Evolutionary conservation across 2,329 filamentous ascomycete genomes (phyloP).

Genomic region (Camptophora hylomeconis): DNA sequence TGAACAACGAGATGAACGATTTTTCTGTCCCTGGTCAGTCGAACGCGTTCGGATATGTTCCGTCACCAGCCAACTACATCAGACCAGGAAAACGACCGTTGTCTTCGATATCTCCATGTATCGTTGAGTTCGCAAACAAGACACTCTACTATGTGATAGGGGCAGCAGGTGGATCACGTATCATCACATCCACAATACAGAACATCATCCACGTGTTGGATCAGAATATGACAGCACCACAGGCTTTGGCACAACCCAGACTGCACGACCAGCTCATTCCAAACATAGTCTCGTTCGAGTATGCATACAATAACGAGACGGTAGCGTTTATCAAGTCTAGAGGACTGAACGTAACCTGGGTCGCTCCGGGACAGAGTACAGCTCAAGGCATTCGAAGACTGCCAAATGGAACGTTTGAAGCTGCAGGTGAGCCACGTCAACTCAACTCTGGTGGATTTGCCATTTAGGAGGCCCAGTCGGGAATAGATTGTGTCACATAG

Average conservation of each 20-base stretch:
- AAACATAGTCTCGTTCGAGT: constrained; percentile 55
- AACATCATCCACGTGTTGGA: constrained; percentile 62
- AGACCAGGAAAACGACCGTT: constrained; percentile 68
- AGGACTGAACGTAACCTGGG: constrained; percentile 62
- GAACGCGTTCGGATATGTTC: constrained; percentile 78
- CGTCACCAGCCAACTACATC: constrained; percentile 69
- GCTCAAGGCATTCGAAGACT: constrained; percentile 56
- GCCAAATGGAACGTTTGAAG: constrained; percentile 59
- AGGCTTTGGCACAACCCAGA: constrained; percentile 54
- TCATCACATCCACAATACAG: constrained; percentile 68
- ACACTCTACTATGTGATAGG: constrained; percentile 57
- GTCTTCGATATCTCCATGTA: constrained; percentile 68
- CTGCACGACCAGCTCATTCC: constrained; percentile 76
- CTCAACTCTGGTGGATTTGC: constrained; percentile 53
- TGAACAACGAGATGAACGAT: constrained; percentile 57
- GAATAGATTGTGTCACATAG: constrained; percentile 1
- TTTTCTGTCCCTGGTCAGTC: constrained; percentile 68
- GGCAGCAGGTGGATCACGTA: constrained; percentile 68
- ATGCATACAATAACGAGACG: constrained; percentile 50
- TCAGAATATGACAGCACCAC: constrained; percentile 42
- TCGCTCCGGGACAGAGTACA: constrained; percentile 49
- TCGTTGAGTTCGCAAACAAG: constrained; percentile 51
- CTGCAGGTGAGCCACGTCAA: constrained; percentile 64
- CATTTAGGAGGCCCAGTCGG: too few relatives aligned
- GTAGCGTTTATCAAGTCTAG: constrained; percentile 48